Evolutionary conservation across 257 asterid genomes (phyloP).

Genomic region (Gynochthodes officinalis): DNA sequence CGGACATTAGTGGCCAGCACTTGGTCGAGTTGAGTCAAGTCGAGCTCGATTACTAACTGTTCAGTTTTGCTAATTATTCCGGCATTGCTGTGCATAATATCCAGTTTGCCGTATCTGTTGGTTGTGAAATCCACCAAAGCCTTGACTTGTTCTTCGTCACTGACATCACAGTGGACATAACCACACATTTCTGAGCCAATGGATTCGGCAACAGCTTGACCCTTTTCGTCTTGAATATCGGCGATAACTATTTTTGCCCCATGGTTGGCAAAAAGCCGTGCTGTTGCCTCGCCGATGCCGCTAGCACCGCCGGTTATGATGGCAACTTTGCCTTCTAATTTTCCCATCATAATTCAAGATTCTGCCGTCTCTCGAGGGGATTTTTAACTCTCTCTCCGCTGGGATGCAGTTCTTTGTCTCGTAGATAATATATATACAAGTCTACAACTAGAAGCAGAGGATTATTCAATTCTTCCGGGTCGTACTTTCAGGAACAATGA

Average conservation of each 20-base stretch:
- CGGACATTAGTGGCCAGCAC: constrained; percentile 7
- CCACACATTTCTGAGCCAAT: constrained; percentile 17
- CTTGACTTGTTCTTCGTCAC: constrained; percentile 23
- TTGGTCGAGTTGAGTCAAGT: constrained; percentile 3
- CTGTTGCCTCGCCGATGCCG: constrained; percentile 33
- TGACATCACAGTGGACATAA: constrained; percentile 23
- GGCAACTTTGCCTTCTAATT: constrained; percentile 30
- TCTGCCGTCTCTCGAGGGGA: background rate
- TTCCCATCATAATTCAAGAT: background rate
- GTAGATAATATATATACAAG: too few species aligned
- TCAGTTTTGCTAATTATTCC: constrained; percentile 6
- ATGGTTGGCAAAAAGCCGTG: constrained; percentile 21
- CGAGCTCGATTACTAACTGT: constrained; percentile 12
- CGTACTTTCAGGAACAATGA: too few species aligned
- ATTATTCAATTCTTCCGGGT: too few species aligned
- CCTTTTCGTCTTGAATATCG: constrained; percentile 27
- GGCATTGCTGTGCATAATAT: constrained; percentile 33
- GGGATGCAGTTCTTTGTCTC: background rate
- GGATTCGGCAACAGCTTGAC: constrained; percentile 20
- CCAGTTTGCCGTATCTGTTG: constrained; percentile 18
- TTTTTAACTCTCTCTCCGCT: background rate
- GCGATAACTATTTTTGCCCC: constrained; percentile 24
- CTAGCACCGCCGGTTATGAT: constrained; percentile 32
- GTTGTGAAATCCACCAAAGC: constrained; percentile 18
- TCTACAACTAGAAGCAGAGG: too few species aligned